phyloP scores from a whole-genome alignment of 169 alveolate genomes.

The Babesia caballi region DNA sequence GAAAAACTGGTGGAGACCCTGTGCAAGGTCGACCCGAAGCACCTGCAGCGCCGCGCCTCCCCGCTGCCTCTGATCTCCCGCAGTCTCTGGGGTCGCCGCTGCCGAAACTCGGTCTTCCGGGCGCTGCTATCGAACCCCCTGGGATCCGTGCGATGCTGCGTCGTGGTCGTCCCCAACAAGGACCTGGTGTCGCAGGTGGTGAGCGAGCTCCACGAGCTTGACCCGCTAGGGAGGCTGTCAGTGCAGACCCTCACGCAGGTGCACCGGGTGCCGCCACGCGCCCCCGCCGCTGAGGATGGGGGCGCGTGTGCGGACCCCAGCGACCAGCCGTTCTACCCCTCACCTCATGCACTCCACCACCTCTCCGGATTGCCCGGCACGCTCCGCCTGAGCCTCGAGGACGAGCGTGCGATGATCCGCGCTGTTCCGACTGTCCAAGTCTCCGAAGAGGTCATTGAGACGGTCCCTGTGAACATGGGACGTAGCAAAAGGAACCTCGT shows the following conservation, averaged over 20 bases:
- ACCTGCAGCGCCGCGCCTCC: neutral
- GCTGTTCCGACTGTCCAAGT: constrained; percentile 16
- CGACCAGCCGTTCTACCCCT: constrained; percentile 19
- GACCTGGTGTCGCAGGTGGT: constrained; percentile 70
- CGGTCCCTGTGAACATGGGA: constrained; percentile 37
- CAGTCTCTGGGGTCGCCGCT: constrained; percentile 28
- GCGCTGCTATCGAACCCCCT: constrained; percentile 50
- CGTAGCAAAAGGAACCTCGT: neutral
- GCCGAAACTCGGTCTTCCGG: constrained; percentile 38
- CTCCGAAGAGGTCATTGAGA: constrained; percentile 16
- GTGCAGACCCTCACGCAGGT: constrained; percentile 70
- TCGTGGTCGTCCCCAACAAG: constrained; percentile 70
- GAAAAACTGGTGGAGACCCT: constrained; percentile 43
- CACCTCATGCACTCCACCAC: constrained; percentile 9
- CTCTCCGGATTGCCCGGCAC: neutral
- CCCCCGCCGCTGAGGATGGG: neutral
- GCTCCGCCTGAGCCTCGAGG: constrained; percentile 32
- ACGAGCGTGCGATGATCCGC: constrained; percentile 38
- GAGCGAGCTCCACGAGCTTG: constrained; percentile 52
- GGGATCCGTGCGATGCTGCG: constrained; percentile 48
- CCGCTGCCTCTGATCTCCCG: constrained; percentile 23
- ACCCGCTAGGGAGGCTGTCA: constrained; percentile 66
- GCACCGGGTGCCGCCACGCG: constrained; percentile 8
- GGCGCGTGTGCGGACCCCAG: neutral
- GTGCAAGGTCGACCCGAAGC: constrained; percentile 16